Evolutionary conservation across 306 rosid genomes (phyloP), one percentile per base, ranked within the genome.

Genomic region (Fragaria iinumae): DNA sequence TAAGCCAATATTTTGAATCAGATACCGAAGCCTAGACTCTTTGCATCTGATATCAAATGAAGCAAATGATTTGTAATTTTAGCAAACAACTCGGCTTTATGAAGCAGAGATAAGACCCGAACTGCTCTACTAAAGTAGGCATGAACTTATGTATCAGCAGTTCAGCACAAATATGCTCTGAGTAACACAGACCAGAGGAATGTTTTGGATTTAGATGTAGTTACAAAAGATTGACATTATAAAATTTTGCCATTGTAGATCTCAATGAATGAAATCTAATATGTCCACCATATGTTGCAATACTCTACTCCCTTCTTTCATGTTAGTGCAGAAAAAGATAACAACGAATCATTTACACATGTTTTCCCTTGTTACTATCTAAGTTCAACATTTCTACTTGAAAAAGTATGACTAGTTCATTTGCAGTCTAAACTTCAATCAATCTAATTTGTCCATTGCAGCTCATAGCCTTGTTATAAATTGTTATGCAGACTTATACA

Each of bases 1-100:
- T 53, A 76, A 84, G 75, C 67, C 73, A 72, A 75, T 75, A 63
- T 1, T 80, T 66, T 67, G 62, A 57, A 67, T 72, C 84, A 82
- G 70, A 32, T 20, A 63, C 21, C 47, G 53, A 45, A 67, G 4
- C 7, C 16, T 25, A 56, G 4, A 57, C 29, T 34, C 50, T 36
- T 39, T 59, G 52, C 41, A 72, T 52, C 10, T 32, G 47, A 55
- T 38, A 13, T 36, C 21, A 11, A 3, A 72, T 62, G 9, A 62
- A 62, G 14, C 4, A 63, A 74, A 68, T 21, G 20, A 21, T 47
- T 76, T 5, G 8, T 76, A 69, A 32, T 65, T 39, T 0, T 18
- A 48, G 39, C 79, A 67, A 67, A 41, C 43, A 65, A 65, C 7
- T 36, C 1, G 23, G 44, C 47, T 0, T 65, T 65, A 6, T 6